phyloP scores from a whole-genome alignment of 148 eudicot species.

The Vaccinium macrocarpon region DNA sequence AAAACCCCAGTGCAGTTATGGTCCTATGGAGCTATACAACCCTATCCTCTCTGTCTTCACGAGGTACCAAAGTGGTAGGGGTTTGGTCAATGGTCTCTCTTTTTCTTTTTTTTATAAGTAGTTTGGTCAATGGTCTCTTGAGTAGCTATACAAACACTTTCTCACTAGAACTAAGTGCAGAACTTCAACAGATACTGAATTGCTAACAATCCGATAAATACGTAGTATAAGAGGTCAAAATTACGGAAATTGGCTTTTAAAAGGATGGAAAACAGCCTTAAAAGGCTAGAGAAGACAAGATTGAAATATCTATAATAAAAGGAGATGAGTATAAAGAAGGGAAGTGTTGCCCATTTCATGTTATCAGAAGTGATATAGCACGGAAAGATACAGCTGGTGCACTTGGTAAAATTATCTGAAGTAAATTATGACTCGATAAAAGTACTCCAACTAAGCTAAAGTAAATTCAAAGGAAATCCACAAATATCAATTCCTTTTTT shows the following conservation, averaged over 20 bases:
- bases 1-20: neutral
- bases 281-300: neutral
- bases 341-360: neutral
- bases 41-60: neutral
- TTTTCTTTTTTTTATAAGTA: no score
- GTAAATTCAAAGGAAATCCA: conserved; percentile 4
- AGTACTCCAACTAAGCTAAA: neutral
- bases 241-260: neutral
- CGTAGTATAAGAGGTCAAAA: neutral
- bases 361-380: neutral
- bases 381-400: neutral
- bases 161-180: neutral
- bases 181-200: neutral
- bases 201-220: neutral
- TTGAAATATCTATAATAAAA: neutral
- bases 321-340: neutral
- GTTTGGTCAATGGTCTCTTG: neutral
- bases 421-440: neutral
- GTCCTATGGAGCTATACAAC: neutral
- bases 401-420: neutral
- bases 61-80: neutral
- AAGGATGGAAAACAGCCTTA: neutral
- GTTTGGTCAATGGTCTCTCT: neutral
- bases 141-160: neutral
- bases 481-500: conserved; percentile 6